Evolutionary conservation across 129 eudicot genomes (phyloP).

Genomic region (Saposhnikovia divaricata): DNA sequence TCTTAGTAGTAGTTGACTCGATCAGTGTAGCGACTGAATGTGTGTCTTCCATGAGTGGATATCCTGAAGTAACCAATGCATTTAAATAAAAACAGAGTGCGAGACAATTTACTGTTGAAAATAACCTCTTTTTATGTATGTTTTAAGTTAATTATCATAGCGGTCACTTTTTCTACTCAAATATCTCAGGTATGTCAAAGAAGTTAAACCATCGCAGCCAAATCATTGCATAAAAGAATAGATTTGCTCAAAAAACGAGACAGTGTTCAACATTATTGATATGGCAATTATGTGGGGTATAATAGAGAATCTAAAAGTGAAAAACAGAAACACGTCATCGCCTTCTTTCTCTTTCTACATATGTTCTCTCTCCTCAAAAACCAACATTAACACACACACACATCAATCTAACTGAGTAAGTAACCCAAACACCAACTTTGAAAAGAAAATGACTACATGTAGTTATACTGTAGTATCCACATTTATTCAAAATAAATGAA

Average conservation of each 20-base stretch:
- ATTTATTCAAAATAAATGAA: too few species aligned
- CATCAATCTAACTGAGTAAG: too few species aligned
- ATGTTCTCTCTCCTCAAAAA: neutral
- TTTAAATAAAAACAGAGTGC: neutral
- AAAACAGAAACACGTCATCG: neutral
- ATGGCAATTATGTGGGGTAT: neutral
- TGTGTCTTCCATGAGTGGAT: conserved; percentile 57
- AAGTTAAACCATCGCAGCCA: neutral
- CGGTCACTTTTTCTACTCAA: neutral
- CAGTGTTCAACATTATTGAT: neutral
- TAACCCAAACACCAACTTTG: neutral
- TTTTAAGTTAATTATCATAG: neutral
- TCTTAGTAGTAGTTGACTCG: conserved; percentile 81
- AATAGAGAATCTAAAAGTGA: neutral
- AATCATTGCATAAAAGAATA: neutral
- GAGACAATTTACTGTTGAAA: neutral
- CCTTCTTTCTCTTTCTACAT: neutral
- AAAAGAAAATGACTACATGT: neutral
- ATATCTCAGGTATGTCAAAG: neutral
- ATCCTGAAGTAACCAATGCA: conserved; percentile 18
- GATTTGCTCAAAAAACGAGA: neutral
- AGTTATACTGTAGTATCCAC: neutral
- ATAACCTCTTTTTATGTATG: neutral
- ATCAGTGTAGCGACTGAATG: conserved; percentile 60
- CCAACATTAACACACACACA: neutral